Percentiles rank a stretch among this genome's conserved stretches.
These are phyloP conservation scores for Rhodotorula sp. DNA, from an alignment of 1,284 basidiomycete genomes.

Conservation along the genomic window DNA sequence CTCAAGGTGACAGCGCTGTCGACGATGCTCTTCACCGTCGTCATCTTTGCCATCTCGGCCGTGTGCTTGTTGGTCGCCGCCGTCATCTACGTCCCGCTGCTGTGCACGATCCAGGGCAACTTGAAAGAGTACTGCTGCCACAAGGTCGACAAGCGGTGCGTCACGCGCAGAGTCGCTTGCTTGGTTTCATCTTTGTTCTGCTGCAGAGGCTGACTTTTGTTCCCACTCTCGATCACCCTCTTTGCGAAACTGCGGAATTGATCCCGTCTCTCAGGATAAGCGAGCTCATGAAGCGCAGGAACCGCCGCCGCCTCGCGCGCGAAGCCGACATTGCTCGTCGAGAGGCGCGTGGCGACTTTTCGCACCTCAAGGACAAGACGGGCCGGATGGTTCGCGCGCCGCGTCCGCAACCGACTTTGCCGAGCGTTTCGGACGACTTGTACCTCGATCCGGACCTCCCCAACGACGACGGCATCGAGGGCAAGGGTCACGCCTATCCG, in stretches of 20 bases:
- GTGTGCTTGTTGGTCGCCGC: conserved; percentile 78
- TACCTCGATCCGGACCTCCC: conserved; percentile 34
- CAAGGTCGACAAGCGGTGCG: conserved; percentile 87
- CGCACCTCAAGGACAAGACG: conserved; percentile 84
- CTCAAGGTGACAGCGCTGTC: conserved; percentile 54
- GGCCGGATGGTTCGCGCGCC: conserved; percentile 76
- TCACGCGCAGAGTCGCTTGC: neutral
- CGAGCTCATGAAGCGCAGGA: conserved; percentile 86
- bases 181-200: neutral
- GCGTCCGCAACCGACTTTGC: conserved; percentile 92
- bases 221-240: neutral
- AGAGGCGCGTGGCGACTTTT: conserved; percentile 83
- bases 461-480: neutral
- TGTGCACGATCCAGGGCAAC: conserved; percentile 77
- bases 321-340: conserved; percentile 81
- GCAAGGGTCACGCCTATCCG: neutral
- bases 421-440: conserved; percentile 80
- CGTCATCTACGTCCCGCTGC: conserved; percentile 83
- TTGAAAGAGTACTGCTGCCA: conserved; percentile 92
- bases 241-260: too few relatives aligned
- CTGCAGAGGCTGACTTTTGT: neutral
- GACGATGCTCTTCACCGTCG: conserved; percentile 86
- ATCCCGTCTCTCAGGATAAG: conserved; percentile 61
- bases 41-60: conserved; percentile 80
- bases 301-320: conserved; percentile 78